Base-by-base conservation (phyloP, 805 yeast genomes). In the Candida rishiriensis region DNA sequence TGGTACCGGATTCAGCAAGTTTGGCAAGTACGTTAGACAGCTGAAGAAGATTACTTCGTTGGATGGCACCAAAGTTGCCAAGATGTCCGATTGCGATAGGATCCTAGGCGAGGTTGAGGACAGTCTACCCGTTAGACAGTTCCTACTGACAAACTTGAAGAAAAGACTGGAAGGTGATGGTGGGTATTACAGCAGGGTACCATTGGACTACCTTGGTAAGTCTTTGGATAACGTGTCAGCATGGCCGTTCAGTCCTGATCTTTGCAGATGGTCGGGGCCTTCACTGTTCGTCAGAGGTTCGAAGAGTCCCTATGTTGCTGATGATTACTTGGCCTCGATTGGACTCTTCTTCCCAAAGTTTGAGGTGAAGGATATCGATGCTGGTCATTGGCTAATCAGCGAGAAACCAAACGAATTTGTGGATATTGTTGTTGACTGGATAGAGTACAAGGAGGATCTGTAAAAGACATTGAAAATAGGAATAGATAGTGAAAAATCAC, bases 351-450 rank as follows among this genome's bases (percentile, higher is more conserved):
- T 88, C 66, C 97, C 97, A 0, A 69, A 71, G 21, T 88, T 88
- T 57, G 85, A 79, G 48, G 65, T 86, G 12, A 70, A 76, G 37
- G 96, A 85, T 56, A 69, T 93, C 18, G 83, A 87, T 15, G 78
- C 90, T 0, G 97, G 97, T 2, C 99, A 91, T 63, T 91, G 97
- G 96, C 77, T 90, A 13, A 88, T 88, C 51, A 79, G 88, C 34
- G 97, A 91, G 58, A 83, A 84, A 52, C 96, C 98, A 1, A 54
- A 69, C 8, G 95, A 83, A 57, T 88, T 91, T 50, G 69, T 87
- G 18, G 77, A 72, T 3, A 65, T 68, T 7, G 78, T 86, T 13
- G 72, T 70, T 28, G 84, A 83, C 28, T 90, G 81, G 65, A 71
- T 88, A 6, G 79, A 78, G 44, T 59, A 50, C 13, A 49, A 53